Base-by-base conservation (phyloP, 129 eudicot species). In the Centaurea solstitialis region DNA sequence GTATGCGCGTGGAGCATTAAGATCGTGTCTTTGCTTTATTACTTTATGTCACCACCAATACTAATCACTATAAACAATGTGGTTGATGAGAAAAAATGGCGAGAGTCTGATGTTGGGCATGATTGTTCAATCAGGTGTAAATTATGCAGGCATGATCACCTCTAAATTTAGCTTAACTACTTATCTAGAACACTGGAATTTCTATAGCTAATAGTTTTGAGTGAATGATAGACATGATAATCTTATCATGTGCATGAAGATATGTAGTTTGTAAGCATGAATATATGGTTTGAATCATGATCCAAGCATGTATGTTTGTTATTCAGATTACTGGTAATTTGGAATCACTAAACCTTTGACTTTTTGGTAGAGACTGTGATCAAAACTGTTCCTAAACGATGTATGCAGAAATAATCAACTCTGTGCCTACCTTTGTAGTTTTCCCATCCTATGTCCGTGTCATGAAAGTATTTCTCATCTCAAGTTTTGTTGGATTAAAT, bases 321-420 rank as follows among this genome's bases (percentile, higher is more conserved):
- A 24, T 57, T 39, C 40, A 73, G 74, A 41, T 80, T 40, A 43
- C 28, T 12, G 12, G 79, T 43, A 41, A 6, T 72, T 41, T 80
- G 79, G 68, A 64, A 73, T 40, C 53, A 64, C 24, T 10, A 12
- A 6, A 39, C 2, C 23, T 61, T 61, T 18, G 67, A n/a, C n/a
- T n/a, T n/a, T n/a, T 61, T 61, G 23, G 67, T 20, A 61, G 9
- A 61, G 67, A 61, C 4, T n/a, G 4, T 61, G 67, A 61, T 61
- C 9, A 61, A 20, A 57, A 15, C 23, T 4, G 22, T 57, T 57
- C 65, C 65, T 57, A 45, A 3, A 45, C 12, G 5, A 45, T 45
- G 23, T 57, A 57, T 57, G 23, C 65, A 57, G 65, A 57, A 57
- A n/a, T 57, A 18, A 6, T 57, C 22, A 18, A 57, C 65, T 57